phyloP scores from a whole-genome alignment of 768 basidiomycete species.

The Boletus sp. region DNA sequence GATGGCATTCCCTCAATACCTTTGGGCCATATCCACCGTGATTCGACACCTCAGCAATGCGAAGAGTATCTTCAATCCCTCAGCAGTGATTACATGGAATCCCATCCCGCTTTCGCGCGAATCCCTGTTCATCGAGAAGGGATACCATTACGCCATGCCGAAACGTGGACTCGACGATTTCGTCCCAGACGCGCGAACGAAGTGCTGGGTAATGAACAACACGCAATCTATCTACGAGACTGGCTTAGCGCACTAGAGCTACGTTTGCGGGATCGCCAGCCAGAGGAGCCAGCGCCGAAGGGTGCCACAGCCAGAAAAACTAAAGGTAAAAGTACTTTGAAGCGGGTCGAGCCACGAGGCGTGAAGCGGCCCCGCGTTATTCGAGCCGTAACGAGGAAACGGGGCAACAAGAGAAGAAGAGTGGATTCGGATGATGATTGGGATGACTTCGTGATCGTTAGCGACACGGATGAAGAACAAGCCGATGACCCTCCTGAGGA shows the following conservation, averaged over 20 bases:
- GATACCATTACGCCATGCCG: slow-evolving; percentile 25
- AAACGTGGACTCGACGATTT: slow-evolving; percentile 73
- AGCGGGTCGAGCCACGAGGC: slow-evolving; percentile 32
- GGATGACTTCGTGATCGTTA: slow-evolving; percentile 56
- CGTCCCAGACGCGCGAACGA: slow-evolving; percentile 69
- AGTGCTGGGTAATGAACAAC: slow-evolving; percentile 73
- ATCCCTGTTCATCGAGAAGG: slow-evolving; percentile 26
- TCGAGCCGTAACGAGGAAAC: slow-evolving; percentile 47
- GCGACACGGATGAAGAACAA: slow-evolving; percentile 32
- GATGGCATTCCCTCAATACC: background rate
- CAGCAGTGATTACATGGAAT: slow-evolving; percentile 19
- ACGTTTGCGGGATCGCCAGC: slow-evolving; percentile 31
- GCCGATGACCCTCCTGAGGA: slow-evolving; percentile 35
- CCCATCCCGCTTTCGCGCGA: slow-evolving; percentile 52
- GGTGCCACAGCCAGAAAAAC: slow-evolving; percentile 4
- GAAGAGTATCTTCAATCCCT: slow-evolving; percentile 14
- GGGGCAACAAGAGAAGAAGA: slow-evolving; percentile 52
- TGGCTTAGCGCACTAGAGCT: slow-evolving; percentile 76
- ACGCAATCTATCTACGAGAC: slow-evolving; percentile 67
- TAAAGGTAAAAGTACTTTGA: slow-evolving; percentile 23
- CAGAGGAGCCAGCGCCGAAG: slow-evolving; percentile 3
- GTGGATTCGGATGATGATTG: slow-evolving; percentile 52
- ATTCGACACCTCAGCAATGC: slow-evolving; percentile 15
- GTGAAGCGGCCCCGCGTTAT: slow-evolving; percentile 59
- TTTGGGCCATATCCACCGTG: background rate